Base-by-base conservation (phyloP, 2,329 filamentous ascomycete genomes). In the Hymenoscyphus linearis region DNA sequence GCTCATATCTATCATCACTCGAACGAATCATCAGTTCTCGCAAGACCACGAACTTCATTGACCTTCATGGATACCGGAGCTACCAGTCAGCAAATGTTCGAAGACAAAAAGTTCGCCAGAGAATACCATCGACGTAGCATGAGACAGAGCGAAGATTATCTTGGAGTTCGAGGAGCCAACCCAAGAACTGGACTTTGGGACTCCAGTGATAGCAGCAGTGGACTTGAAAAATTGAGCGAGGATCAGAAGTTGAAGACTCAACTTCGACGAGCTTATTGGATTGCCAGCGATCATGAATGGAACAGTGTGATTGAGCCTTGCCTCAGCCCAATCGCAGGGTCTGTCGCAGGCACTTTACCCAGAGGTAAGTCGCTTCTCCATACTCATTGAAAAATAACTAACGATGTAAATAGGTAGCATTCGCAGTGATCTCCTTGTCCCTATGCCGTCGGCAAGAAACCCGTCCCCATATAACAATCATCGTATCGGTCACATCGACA, bases 161-260 rank as follows among this genome's bases (percentile, higher is more conserved):
- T 86, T 0, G 83, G 82, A 1, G 80, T 85, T 1, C 82, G 84
- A 61, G 83, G 83, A 3, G 75, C 82, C 58, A 85, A 86, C 66
- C 83, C 83, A 0, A 73, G 77, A 50, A 85, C 84, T 0, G 82
- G 84, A 4, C 74, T 79, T 63, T 77, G 79, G 55, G 79, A 84
- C 61, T 71, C 80, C 14, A 72, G 83, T 40, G 82, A 80, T 3
- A 79, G 80, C 6, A 65, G 65, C 37, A 69, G 4, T 4, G 31
- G 31, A 31, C 31, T 60, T 40, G 66, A 60, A 34, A 66, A 74
- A 75, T 16, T 77, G 74, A 60, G 71, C 82, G 54, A 76, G 79
- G 61, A 77, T 76, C 64, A 81, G 77, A 77, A 72, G 80, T 52
- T 76, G 79, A 67, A 65, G 80, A 62, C 71, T 76, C 59, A 75